A percentile compares a stretch with the other conserved stretches of the same genome.
These are phyloP conservation scores for Marvania coccoides DNA, from an alignment of 139 green algal species.

Conservation along the genomic window DNA sequence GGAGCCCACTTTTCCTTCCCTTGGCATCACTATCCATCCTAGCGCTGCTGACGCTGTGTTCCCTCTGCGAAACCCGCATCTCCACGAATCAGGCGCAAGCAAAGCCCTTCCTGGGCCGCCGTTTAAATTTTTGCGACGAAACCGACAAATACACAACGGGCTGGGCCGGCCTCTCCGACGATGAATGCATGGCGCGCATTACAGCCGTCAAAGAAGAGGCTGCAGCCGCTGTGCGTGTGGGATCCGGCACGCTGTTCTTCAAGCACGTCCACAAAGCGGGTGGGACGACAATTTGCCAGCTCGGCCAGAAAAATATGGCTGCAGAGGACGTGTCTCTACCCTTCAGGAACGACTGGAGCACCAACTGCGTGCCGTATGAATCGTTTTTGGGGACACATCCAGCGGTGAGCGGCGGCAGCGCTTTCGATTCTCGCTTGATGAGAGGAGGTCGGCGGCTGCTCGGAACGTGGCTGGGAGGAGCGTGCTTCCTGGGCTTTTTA, in stretches of 20 bases:
- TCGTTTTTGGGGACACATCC: constrained; percentile 15
- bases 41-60: too few species aligned
- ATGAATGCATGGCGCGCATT: not conserved
- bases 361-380: constrained; percentile 21
- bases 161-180: not conserved
- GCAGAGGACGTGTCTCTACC: constrained; percentile 1
- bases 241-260: constrained; percentile 12
- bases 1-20: not conserved
- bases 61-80: too few species aligned
- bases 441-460: not conserved
- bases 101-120: not conserved
- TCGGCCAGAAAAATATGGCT: constrained; percentile 7
- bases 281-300: constrained; percentile 11
- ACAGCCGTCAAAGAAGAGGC: not conserved
- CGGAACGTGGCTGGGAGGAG: constrained; percentile 6
- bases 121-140: not conserved
- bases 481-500: constrained; percentile 19
- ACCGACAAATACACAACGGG: not conserved
- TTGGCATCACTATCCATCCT: not conserved
- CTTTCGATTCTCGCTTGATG: too few species aligned
- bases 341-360: constrained; percentile 4
- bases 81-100: not conserved
- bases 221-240: not conserved
- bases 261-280: constrained; percentile 25
- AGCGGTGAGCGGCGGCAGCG: not conserved